Conservation (phyloP, 441 rosid species). For the Populus hybrid region DNA sequence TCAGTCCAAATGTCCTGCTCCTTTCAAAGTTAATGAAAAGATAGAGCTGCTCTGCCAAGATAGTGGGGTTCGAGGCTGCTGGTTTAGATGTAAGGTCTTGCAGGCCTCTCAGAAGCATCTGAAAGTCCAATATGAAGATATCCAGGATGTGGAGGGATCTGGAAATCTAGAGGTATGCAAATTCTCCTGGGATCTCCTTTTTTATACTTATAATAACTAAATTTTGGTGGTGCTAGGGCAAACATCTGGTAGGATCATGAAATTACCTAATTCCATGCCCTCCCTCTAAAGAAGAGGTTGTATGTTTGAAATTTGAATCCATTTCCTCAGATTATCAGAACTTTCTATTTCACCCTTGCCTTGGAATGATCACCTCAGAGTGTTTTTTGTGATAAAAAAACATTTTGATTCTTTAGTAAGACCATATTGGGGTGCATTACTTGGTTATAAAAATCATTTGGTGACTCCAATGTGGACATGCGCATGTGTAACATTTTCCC, state of each 20-base stretch:
- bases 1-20: conserved; percentile 1
- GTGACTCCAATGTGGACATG: neutral
- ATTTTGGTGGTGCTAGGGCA: neutral
- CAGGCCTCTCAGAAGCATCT: conserved; percentile 58
- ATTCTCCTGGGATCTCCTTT: neutral
- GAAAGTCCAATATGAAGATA: conserved; percentile 80
- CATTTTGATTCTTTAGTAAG: neutral
- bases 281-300: neutral
- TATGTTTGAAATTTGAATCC: neutral
- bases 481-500: neutral
- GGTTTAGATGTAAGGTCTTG: conserved; percentile 90
- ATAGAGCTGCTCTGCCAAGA: conserved; percentile 89
- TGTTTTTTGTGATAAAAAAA: neutral
- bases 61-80: conserved; percentile 96
- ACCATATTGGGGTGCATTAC: neutral
- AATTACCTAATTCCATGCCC: neutral
- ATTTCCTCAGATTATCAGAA: neutral
- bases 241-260: neutral
- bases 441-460: neutral
- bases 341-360: neutral
- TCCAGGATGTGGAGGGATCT: conserved; percentile 74
- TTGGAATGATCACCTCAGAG: too few species aligned
- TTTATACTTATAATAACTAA: neutral
- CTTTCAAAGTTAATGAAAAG: conserved; percentile 59
- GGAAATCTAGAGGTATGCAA: conserved; percentile 80